A percentile compares a stretch with the other conserved stretches of the same genome.
Evolutionary conservation across 2,329 filamentous ascomycete species (phyloP).

Genomic region (Diaporthe velutina): DNA sequence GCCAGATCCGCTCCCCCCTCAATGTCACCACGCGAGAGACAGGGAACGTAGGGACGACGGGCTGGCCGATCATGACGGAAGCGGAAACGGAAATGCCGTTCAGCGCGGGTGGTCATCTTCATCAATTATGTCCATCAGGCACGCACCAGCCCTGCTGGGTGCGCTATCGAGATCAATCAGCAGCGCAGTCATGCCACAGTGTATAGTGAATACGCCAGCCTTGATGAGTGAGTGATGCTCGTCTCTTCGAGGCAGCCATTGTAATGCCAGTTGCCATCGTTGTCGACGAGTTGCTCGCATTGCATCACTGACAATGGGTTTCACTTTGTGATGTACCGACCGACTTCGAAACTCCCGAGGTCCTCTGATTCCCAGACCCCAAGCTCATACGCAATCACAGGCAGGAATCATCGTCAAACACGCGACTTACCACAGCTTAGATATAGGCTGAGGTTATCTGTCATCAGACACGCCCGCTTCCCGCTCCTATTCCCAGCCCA

Average conservation of each 20-base stretch:
- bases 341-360: slow-evolving; percentile 27
- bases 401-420: slow-evolving; percentile 5
- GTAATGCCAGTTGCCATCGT: neutral
- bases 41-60: slow-evolving; percentile 19
- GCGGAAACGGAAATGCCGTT: slow-evolving; percentile 30
- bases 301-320: slow-evolving; percentile 7
- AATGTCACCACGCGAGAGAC: slow-evolving; percentile 30
- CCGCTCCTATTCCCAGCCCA: neutral
- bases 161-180: neutral
- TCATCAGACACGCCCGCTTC: neutral
- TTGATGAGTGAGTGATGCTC: neutral
- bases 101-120: slow-evolving; percentile 11
- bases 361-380: neutral
- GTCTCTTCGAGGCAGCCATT: too few species aligned
- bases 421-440: neutral
- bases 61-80: slow-evolving; percentile 31
- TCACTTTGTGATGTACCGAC: slow-evolving; percentile 13
- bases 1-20: neutral
- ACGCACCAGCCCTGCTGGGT: neutral
- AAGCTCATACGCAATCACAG: neutral
- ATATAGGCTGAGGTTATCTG: slow-evolving; percentile 4
- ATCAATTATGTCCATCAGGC: neutral
- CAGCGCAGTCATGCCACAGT: neutral
- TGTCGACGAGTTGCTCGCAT: neutral
- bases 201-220: neutral